phyloP scores from a whole-genome alignment of 2,329 filamentous ascomycete genomes.

The Xylariaceae sp. region DNA sequence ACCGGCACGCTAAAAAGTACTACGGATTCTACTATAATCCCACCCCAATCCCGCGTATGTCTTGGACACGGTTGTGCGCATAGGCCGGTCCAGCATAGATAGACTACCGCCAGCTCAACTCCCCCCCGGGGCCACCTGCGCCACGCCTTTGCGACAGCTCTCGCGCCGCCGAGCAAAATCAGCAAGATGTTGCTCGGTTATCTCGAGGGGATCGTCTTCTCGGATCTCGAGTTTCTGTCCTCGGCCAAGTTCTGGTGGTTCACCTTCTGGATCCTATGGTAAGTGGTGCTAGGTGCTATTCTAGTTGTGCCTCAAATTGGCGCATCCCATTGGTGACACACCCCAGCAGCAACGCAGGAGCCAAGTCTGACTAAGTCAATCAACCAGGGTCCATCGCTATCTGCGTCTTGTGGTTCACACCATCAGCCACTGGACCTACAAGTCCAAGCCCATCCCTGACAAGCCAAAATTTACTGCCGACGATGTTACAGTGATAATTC shows the following conservation, averaged over 20 bases:
- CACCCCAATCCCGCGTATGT: background rate
- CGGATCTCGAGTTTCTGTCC: constrained; percentile 35
- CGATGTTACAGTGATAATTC: constrained; percentile 92
- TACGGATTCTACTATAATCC: background rate
- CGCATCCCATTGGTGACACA: constrained; percentile 21
- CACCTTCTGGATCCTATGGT: constrained; percentile 44
- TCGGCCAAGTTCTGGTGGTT: constrained; percentile 45
- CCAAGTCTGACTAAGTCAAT: constrained; percentile 21
- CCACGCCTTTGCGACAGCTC: background rate
- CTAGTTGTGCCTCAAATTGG: constrained; percentile 1
- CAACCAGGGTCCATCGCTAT: constrained; percentile 75
- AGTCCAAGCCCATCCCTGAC: constrained; percentile 73
- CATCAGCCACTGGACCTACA: constrained; percentile 80
- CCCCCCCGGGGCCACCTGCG: background rate
- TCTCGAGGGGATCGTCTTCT: constrained; percentile 18
- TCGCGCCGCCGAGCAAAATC: background rate
- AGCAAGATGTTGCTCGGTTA: constrained; percentile 22
- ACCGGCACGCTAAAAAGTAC: background rate
- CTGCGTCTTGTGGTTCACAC: constrained; percentile 79
- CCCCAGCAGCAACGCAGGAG: constrained; percentile 1
- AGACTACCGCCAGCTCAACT: background rate
- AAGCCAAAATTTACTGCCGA: constrained; percentile 73
- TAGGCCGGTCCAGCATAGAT: background rate
- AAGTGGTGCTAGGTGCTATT: constrained; percentile 27
- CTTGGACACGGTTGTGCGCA: background rate